These are phyloP conservation scores for Oidiodendron maius DNA, from an alignment of 495 filamentous ascomycete genomes.

Conservation along the genomic window DNA sequence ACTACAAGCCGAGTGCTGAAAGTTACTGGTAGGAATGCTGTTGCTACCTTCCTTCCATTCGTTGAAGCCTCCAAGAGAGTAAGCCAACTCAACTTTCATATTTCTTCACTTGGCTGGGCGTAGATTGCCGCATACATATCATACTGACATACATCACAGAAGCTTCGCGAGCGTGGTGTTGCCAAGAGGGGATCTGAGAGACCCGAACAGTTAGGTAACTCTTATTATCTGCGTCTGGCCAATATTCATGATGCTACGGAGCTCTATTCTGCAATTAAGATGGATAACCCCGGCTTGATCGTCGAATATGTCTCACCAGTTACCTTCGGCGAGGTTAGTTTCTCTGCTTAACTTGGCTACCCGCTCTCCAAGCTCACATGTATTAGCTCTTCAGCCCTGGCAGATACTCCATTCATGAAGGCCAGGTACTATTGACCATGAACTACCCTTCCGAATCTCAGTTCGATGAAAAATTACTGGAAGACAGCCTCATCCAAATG, in stretches of 20 bases:
- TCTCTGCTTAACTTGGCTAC: not conserved
- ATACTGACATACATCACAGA: slow-evolving; percentile 4
- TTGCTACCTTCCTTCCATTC: not conserved
- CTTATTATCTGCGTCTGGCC: slow-evolving; percentile 48
- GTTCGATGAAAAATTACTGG: slow-evolving; percentile 23
- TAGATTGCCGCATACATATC: too few species aligned
- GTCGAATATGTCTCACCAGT: slow-evolving; percentile 41
- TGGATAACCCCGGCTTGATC: slow-evolving; percentile 36
- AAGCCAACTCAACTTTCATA: slow-evolving; percentile 1
- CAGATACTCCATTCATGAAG: slow-evolving; percentile 34
- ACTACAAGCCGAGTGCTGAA: slow-evolving; percentile 9
- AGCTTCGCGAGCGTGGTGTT: not conserved
- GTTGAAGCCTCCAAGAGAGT: slow-evolving; percentile 7
- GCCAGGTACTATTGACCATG: slow-evolving; percentile 43
- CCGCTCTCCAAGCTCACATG: slow-evolving; percentile 6
- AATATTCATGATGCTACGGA: slow-evolving; percentile 53
- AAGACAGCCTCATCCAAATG: slow-evolving; percentile 39
- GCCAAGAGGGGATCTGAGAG: not conserved
- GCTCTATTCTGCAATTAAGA: slow-evolving; percentile 36
- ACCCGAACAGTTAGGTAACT: slow-evolving; percentile 20
- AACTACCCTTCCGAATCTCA: slow-evolving; percentile 18
- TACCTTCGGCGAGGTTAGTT: slow-evolving; percentile 34
- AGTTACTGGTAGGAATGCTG: slow-evolving; percentile 6
- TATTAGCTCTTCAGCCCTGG: slow-evolving; percentile 14
- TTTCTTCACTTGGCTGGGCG: too few species aligned